Base-by-base conservation (phyloP, 345 rosid species). In the Moricandia moricandioides region DNA sequence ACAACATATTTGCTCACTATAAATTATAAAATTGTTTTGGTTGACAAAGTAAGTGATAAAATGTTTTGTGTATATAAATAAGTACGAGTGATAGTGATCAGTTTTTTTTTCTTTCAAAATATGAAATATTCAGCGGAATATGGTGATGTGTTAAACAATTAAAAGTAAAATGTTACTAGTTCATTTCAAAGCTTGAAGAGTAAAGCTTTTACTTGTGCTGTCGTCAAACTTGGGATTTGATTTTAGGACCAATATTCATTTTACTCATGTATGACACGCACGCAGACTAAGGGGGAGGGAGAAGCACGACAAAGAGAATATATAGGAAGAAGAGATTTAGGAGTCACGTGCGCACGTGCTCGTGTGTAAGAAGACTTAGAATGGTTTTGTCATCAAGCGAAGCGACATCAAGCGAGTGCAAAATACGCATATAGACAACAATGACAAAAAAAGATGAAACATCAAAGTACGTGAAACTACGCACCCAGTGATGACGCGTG, bases 291-390 rank as follows among this genome's bases (percentile, higher is more conserved):
- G 74, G 67, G 2, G 24, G n/a, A n/a, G 66, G 65, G 71, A 71
- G 65, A 79, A 59, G 80, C 66, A 70, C 66, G 75, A 71, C 78
- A 71, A 65, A 70, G 62, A 66, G 79, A 78, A 71, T 72, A 81
- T 77, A 65, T 61, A 76, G 81, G 74, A 69, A 62, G 76, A 77
- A 72, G 72, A 62, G 82, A 76, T 45, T 69, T 35, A 79, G 77
- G 83, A 4, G 75, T 88, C 91, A 92, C 91, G 91, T 92, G 96
- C 77, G 92, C 97, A 92, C 92, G 91, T 92, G 96, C 73, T 66
- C 84, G 34, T 69, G 69, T 68, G 79, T 78, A 78, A 78, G 81
- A 78, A n/a, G 52, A 43, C 52, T 58, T 61, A 58, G 69, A 52
- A 64, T 62, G 59, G 69, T 43, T 65, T 35, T 65, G 76, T 58